These are phyloP conservation scores for Coemansia sp. DNA, from an alignment of 192 early-diverging fungal genomes.

Conservation along the genomic window DNA sequence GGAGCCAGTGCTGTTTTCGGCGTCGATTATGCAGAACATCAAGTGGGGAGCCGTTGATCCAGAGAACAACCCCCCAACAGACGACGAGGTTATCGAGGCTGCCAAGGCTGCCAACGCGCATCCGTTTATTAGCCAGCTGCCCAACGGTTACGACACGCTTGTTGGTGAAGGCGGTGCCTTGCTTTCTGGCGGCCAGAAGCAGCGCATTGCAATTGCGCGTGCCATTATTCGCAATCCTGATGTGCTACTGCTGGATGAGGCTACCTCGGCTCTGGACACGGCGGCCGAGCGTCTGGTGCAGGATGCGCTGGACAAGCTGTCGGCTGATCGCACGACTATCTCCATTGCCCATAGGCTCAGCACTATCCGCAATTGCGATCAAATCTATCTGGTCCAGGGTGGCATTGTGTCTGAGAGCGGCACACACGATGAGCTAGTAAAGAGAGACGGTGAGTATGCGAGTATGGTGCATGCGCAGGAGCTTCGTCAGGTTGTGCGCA, in stretches of 20 bases:
- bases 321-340: constrained; percentile 80
- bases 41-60: constrained; percentile 61
- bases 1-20: constrained; percentile 87
- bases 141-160: constrained; percentile 75
- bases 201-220: constrained; percentile 92
- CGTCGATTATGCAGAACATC: constrained; percentile 79
- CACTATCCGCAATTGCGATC: constrained; percentile 85
- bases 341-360: constrained; percentile 89
- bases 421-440: constrained; percentile 74
- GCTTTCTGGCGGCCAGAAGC: constrained; percentile 92
- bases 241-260: constrained; percentile 86
- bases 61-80: constrained; percentile 59
- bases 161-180: constrained; percentile 81
- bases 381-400: constrained; percentile 80
- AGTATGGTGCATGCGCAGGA: constrained; percentile 70
- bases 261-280: constrained; percentile 84
- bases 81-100: constrained; percentile 71
- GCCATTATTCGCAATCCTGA: constrained; percentile 84
- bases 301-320: constrained; percentile 73
- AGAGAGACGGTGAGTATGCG: constrained; percentile 56
- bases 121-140: constrained; percentile 69
- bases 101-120: constrained; percentile 71
- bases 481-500: constrained; percentile 64
- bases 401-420: constrained; percentile 75
- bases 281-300: constrained; percentile 78